Conservation (phyloP, 495 filamentous ascomycete species). For the Penicillium bialowiezense region DNA sequence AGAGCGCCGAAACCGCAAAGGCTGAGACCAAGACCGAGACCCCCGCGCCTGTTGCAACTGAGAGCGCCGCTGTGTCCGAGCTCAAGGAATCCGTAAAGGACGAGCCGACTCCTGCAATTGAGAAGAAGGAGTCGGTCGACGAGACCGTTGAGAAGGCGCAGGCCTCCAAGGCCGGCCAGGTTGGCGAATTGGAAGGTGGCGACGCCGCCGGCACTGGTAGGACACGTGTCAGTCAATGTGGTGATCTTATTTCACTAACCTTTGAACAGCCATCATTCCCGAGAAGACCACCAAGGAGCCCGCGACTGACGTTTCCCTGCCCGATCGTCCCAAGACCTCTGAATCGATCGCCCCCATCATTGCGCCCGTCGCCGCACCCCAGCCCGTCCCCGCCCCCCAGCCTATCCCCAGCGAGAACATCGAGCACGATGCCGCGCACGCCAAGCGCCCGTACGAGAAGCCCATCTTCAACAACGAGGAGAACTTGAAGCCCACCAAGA, state of each 20-base stretch:
- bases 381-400: slow-evolving; percentile 3
- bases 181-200: slow-evolving; percentile 14
- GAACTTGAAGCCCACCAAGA: slow-evolving; percentile 26
- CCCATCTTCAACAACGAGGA: slow-evolving; percentile 31
- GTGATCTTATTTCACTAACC: slow-evolving; percentile 2
- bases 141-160: slow-evolving; percentile 29
- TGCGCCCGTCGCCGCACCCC: slow-evolving; percentile 1
- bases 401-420: slow-evolving; percentile 4
- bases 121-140: slow-evolving; percentile 16
- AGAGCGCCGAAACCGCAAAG: slow-evolving; percentile 22
- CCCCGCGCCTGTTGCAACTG: slow-evolving; percentile 14
- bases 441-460: slow-evolving; percentile 32
- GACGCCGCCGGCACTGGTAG: slow-evolving; percentile 20
- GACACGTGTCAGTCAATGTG: slow-evolving; percentile 1
- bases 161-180: slow-evolving; percentile 22
- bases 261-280: slow-evolving; percentile 20
- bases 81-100: slow-evolving; percentile 16
- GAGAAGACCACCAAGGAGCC: slow-evolving; percentile 22
- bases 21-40: slow-evolving; percentile 9
- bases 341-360: slow-evolving; percentile 12
- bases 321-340: slow-evolving; percentile 32
- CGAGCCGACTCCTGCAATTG: slow-evolving; percentile 15
- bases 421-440: slow-evolving; percentile 22
- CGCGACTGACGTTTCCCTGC: slow-evolving; percentile 15
- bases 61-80: slow-evolving; percentile 16